These are phyloP conservation scores for Filosporella fistucella DNA, from an alignment of 495 filamentous ascomycete genomes.

Conservation along the genomic window DNA sequence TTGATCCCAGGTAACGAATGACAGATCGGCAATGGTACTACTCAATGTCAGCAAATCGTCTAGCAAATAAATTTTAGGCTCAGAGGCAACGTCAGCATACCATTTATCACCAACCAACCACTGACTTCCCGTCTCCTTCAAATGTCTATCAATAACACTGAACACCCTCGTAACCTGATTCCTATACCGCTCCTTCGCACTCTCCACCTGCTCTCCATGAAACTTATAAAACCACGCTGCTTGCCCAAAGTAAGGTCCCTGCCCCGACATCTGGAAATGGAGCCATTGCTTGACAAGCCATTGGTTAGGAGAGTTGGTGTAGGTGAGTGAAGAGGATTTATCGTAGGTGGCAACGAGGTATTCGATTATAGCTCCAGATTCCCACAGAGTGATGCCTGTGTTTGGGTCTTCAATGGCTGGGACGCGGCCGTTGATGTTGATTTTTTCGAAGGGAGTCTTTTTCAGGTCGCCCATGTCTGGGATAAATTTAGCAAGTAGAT, in stretches of 20 bases:
- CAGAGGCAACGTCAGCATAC: not conserved
- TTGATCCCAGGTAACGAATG: slow-evolving; percentile 14
- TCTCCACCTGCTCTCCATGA: slow-evolving; percentile 53
- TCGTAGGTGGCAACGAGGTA: slow-evolving; percentile 73
- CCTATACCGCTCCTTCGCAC: slow-evolving; percentile 53
- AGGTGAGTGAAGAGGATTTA: slow-evolving; percentile 55
- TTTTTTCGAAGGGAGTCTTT: slow-evolving; percentile 38
- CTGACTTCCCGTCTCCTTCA: slow-evolving; percentile 38
- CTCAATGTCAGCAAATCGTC: not conserved
- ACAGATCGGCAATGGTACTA: slow-evolving; percentile 10
- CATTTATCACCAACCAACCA: slow-evolving; percentile 50
- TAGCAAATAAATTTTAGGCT: not conserved
- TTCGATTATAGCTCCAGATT: slow-evolving; percentile 64
- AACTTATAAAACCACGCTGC: slow-evolving; percentile 46
- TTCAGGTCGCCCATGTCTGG: slow-evolving; percentile 38
- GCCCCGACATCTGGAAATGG: slow-evolving; percentile 62
- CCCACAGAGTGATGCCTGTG: slow-evolving; percentile 39
- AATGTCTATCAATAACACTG: slow-evolving; percentile 48
- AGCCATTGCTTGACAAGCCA: slow-evolving; percentile 60
- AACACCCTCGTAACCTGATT: slow-evolving; percentile 59
- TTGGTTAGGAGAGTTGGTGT: slow-evolving; percentile 34
- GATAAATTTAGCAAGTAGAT: too few species aligned
- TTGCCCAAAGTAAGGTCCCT: slow-evolving; percentile 66
- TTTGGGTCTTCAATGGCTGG: slow-evolving; percentile 32
- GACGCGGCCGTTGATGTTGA: slow-evolving; percentile 73